Conservation (phyloP, 345 rosid genomes). For the Eucalyptus melliodora region DNA sequence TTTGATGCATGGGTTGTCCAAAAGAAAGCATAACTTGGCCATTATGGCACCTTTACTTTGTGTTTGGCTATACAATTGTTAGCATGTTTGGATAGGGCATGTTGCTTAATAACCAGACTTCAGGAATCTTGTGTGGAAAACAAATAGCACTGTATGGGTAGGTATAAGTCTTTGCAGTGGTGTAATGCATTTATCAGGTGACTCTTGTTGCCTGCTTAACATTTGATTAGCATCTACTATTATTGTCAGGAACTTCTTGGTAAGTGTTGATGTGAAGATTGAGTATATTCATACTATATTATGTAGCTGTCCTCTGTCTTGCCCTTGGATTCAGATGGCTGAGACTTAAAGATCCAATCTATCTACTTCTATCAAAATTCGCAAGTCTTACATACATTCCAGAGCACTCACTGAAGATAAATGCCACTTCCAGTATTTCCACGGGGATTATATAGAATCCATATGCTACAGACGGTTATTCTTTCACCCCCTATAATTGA, state of each 20-base stretch:
- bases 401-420: conserved; percentile 82
- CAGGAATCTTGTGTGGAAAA: not conserved
- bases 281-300: not conserved
- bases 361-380: not conserved
- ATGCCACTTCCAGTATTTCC: conserved; percentile 82
- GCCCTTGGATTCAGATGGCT: not conserved
- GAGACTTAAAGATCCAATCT: not conserved
- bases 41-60: not conserved
- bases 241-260: not conserved
- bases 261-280: not conserved
- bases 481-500: not conserved
- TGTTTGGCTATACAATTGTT: not conserved
- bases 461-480: not conserved
- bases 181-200: not conserved
- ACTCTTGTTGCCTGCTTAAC: not conserved
- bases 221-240: not conserved
- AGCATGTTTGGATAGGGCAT: not conserved
- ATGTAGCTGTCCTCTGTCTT: not conserved
- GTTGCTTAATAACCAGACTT: not conserved
- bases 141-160: not conserved
- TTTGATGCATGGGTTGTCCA: not conserved
- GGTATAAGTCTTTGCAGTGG: not conserved
- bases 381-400: conserved; percentile 86
- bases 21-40: not conserved
- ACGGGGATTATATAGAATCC: conserved; percentile 41